These are phyloP conservation scores for Ambrosiella beaveri DNA, from an alignment of 2,329 filamentous ascomycete species.

Conservation along the genomic window DNA sequence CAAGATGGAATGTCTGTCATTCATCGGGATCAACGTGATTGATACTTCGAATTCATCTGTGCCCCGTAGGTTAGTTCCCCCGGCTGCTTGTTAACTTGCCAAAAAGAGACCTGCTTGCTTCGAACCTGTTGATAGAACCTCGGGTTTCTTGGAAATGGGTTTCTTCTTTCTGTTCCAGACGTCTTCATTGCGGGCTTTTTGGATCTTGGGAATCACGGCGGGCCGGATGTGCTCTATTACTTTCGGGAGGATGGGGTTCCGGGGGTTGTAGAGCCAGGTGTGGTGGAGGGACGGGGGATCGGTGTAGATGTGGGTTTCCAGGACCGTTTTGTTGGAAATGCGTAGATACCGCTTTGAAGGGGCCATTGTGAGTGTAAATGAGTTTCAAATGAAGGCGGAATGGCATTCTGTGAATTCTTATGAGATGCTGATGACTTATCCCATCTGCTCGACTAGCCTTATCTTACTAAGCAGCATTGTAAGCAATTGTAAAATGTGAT, in stretches of 20 bases:
- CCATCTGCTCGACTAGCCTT: too few species aligned
- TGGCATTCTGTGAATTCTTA: not conserved
- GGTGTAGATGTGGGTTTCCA: slow-evolving; percentile 94
- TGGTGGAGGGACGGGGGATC: slow-evolving; percentile 72
- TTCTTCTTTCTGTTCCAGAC: slow-evolving; percentile 56
- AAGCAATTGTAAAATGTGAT: not conserved
- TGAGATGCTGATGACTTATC: not conserved
- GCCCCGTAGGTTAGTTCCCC: not conserved
- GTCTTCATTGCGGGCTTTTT: slow-evolving; percentile 53
- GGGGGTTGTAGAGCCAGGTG: slow-evolving; percentile 67
- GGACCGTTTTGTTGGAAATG: slow-evolving; percentile 80
- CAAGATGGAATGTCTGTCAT: slow-evolving; percentile 69
- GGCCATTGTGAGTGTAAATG: slow-evolving; percentile 43
- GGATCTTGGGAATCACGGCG: slow-evolving; percentile 73
- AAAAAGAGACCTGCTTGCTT: not conserved
- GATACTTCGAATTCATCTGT: slow-evolving; percentile 89
- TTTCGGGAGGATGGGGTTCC: slow-evolving; percentile 58
- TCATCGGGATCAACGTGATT: slow-evolving; percentile 78
- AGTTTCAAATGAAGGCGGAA: not conserved
- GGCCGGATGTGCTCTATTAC: slow-evolving; percentile 76
- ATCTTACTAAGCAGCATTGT: slow-evolving; percentile 1
- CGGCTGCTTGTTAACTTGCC: not conserved
- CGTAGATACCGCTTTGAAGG: slow-evolving; percentile 78
- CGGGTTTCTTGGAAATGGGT: slow-evolving; percentile 46
- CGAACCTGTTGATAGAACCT: slow-evolving; percentile 66